Evolutionary conservation across 768 basidiomycete genomes (phyloP), one percentile per base, ranked within the genome.

Genomic region (Pleurotus ostreatus): DNA sequence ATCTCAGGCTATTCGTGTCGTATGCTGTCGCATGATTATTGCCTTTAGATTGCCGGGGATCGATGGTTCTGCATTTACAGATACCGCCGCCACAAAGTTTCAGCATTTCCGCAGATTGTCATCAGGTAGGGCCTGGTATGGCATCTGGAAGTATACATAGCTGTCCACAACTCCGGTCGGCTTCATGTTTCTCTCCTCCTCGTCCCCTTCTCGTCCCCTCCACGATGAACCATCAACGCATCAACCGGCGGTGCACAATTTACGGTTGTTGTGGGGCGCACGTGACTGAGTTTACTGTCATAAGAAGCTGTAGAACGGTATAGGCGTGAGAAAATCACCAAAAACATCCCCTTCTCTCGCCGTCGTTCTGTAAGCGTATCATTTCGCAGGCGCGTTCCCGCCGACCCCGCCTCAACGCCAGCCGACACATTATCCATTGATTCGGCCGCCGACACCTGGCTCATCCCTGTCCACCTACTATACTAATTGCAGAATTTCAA

Each of bases 291-390:
- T 44, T 44, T 44, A 44, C 41, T 20, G 34, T 38, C 49, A 51
- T 51, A 51, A 37, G 49, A 38, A 47, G 46, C 46, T 16, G n/a
- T 51, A 8, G 30, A 51, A 30, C 4, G n/a, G 49, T 6, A n/a
- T 12, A 16, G 49, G 49, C 49, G 49, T 51, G 49, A 16, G 49
- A 51, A 51, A n/a, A 37, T 25, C 22, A 47, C 46, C 46, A 16
- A 15, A 16, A 16, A 5, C 46, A 47, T 47, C 43, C 43, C 46
- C 46, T 47, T 20, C 46, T 6, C 22, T 5, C 22, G 46, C 23
- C 46, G 2, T 25, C 23, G 3, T 25, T 25, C 23, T 15, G 23
- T 23, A 23, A 23, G 23, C 23, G 23, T 23, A 23, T 25, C 46
- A 15, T 15, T 25, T 23, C 1, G 15, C 46, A 23, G 18, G 15